Base-by-base conservation (phyloP, 495 filamentous ascomycete species). In the Articulospora tetracladia region DNA sequence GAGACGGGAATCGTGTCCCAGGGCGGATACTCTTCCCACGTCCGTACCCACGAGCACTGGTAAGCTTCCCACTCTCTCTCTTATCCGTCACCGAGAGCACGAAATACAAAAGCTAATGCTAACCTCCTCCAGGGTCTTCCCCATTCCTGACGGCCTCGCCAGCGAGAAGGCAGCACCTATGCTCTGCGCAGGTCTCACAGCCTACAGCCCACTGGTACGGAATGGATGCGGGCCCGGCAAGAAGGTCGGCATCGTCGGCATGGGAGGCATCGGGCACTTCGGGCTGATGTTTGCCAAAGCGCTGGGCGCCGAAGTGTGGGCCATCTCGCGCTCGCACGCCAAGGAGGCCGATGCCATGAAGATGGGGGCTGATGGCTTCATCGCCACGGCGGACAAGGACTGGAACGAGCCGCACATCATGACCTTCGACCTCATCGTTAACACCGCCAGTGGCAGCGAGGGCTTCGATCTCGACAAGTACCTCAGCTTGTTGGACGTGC, bases 141-240 rank as follows among this genome's bases (percentile, higher is more conserved):
- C 85, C 24, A 93, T 97, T 60, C 92, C 93, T 19, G 86, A 90
- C 19, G 79, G 76, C 4, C 81, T 96, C 46, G 72, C 84, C 22
- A 85, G 77, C 64, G 78, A 78, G 44, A 68, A 84, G 28, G 90
- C 87, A 1, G 92, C 92, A 15, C 92, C 90, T 1, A 95, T 96
- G 90, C 79, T 96, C 66, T 96, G 92, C 70, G 92, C 90, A 32
- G 92, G 92, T 47, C 73, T 95, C 28, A 96, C 93, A 1, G 85
- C 84, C 27, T 96, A 86, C 74, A 86, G 83, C 32, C 91, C 91
- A 0, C 77, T 97, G 1, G 85, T 89, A 39, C 83, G 88, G 25
- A 85, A 89, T 68, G 87, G 86, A n/a, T 77, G 76, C 46, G 86
- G 87, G 0, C 86, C 87, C 0, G 89, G 89, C n/a, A 91, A 90